Conservation (phyloP, 1,284 basidiomycete genomes). For the Microbotryomycetes sp. region DNA sequence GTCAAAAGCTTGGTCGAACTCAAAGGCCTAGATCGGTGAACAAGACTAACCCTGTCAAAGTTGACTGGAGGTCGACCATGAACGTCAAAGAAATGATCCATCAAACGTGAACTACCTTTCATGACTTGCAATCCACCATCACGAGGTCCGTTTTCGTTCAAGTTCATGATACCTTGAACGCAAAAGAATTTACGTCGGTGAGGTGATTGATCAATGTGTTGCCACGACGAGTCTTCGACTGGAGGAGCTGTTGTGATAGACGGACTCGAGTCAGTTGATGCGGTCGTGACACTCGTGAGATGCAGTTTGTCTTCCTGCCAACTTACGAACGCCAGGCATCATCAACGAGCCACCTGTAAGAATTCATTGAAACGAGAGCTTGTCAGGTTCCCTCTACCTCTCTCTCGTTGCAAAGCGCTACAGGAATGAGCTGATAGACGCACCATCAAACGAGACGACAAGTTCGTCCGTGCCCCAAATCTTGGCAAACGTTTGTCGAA, state of each 20-base stretch:
- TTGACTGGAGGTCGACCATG: slow-evolving; percentile 30
- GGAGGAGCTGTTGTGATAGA: slow-evolving; percentile 1
- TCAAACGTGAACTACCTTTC: slow-evolving; percentile 40
- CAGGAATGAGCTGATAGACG: neutral
- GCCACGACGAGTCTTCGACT: slow-evolving; percentile 27
- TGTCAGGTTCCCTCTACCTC: too few relatives aligned
- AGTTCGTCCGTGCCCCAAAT: slow-evolving; percentile 31
- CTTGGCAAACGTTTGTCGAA: slow-evolving; percentile 20
- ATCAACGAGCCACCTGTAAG: neutral
- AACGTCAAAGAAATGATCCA: slow-evolving; percentile 42
- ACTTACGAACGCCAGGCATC: neutral
- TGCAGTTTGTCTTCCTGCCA: neutral
- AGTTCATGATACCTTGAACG: slow-evolving; percentile 46
- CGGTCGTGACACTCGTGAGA: neutral
- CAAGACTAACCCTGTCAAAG: neutral
- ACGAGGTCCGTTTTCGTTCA: slow-evolving; percentile 43
- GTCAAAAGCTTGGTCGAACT: slow-evolving; percentile 8
- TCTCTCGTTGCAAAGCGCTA: too few relatives aligned
- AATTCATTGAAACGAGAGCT: neutral
- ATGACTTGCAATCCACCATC: slow-evolving; percentile 47
- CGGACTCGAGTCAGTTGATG: neutral
- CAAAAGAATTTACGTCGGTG: slow-evolving; percentile 42
- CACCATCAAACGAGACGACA: slow-evolving; percentile 17
- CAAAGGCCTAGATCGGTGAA: neutral
- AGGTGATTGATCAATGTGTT: slow-evolving; percentile 33